Evolutionary conservation across 2,329 filamentous ascomycete genomes (phyloP).

Genomic region (Xylaria sp.): DNA sequence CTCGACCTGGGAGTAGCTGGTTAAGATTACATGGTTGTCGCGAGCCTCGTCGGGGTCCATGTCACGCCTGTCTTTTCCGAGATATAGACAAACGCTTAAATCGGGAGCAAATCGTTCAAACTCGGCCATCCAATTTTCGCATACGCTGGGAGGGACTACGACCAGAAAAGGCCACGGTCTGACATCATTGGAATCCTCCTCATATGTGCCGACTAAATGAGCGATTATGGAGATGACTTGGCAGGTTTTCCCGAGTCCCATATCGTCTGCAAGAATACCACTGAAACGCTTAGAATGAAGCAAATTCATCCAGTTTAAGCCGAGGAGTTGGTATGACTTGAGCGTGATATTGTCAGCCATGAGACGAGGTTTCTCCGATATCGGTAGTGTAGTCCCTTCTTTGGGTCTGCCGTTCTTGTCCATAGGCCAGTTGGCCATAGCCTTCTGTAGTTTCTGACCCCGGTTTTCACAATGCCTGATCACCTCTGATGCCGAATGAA

Average conservation of each 20-base stretch:
- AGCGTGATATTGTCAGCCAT: conserved; percentile 82
- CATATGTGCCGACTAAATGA: conserved; percentile 76
- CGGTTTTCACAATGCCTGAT: conserved; percentile 60
- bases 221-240: conserved; percentile 94
- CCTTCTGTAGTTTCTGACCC: conserved; percentile 47
- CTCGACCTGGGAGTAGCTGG: conserved; percentile 69
- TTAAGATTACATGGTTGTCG: conserved; percentile 71
- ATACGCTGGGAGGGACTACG: conserved; percentile 90
- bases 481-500: conserved; percentile 57
- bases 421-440: conserved; percentile 48
- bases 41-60: conserved; percentile 72
- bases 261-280: conserved; percentile 95
- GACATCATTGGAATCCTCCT: conserved; percentile 44
- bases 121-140: conserved; percentile 95
- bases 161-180: conserved; percentile 79
- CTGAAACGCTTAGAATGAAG: conserved; percentile 83
- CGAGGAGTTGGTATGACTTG: conserved; percentile 94
- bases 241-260: conserved; percentile 96
- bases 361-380: conserved; percentile 73
- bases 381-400: conserved; percentile 55
- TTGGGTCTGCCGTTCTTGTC: conserved; percentile 52
- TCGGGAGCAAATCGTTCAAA: conserved; percentile 87
- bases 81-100: conserved; percentile 77
- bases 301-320: conserved; percentile 92
- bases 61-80: conserved; percentile 69